Evolutionary conservation across 2,329 filamentous ascomycete species (phyloP).

Genomic region (Myriosclerotinia curreyana): DNA sequence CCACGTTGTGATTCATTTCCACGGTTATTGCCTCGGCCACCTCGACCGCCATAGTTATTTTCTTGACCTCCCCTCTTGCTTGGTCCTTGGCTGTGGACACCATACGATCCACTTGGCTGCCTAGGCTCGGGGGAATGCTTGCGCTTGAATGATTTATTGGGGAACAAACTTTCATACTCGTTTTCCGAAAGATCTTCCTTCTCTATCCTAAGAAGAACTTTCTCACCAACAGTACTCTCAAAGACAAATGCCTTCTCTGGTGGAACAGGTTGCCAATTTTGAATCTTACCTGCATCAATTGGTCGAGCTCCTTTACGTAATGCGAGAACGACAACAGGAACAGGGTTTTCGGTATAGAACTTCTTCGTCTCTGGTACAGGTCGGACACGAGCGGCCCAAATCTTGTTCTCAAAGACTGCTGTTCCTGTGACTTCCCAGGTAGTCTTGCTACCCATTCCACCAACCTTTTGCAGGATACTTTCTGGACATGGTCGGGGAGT

Average conservation of each 20-base stretch:
- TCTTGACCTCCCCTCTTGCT: constrained; percentile 37
- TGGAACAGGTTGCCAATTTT: constrained; percentile 75
- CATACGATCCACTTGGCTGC: constrained; percentile 32
- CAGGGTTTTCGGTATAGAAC: constrained; percentile 75
- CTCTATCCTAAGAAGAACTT: constrained; percentile 78
- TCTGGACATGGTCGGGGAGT: constrained; percentile 71
- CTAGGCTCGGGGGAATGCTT: constrained; percentile 54
- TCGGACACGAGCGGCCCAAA: constrained; percentile 82
- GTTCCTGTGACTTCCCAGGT: constrained; percentile 79
- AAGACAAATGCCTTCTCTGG: constrained; percentile 71
- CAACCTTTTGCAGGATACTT: constrained; percentile 75
- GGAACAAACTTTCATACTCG: constrained; percentile 60
- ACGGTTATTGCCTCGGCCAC: constrained; percentile 40
- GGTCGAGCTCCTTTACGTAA: constrained; percentile 72
- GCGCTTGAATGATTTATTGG: constrained; percentile 58
- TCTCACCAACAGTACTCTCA: constrained; percentile 82
- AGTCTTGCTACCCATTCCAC: constrained; percentile 80
- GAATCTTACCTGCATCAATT: constrained; percentile 76
- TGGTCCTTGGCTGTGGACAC: constrained; percentile 38
- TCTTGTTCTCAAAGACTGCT: constrained; percentile 70
- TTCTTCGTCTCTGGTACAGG: constrained; percentile 66
- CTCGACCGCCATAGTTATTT: constrained; percentile 35
- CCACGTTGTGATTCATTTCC: constrained; percentile 46
- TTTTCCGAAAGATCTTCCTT: constrained; percentile 61
- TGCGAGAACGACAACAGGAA: constrained; percentile 79